A percentile compares a stretch with the other conserved stretches of the same genome.
Conservation (phyloP, 805 yeast genomes). For the Saturnispora hagleri region DNA sequence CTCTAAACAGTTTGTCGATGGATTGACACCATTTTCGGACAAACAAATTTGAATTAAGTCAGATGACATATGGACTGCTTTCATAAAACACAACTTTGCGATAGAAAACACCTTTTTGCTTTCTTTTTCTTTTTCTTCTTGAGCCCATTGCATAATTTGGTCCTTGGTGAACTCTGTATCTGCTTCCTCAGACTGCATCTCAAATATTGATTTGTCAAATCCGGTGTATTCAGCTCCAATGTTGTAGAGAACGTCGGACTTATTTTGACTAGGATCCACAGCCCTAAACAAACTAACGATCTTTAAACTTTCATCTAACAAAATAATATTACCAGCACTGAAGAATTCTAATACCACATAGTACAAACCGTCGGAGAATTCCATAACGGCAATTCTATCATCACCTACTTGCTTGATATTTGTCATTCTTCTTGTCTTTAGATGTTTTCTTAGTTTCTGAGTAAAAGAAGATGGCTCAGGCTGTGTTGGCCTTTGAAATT, state of each 20-base stretch:
- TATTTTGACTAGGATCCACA: constrained; percentile 40
- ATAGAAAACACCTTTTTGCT: constrained; percentile 47
- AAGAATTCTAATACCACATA: constrained; percentile 84
- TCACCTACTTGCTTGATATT: constrained; percentile 63
- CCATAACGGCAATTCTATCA: constrained; percentile 76
- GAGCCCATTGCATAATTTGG: constrained; percentile 33
- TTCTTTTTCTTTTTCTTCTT: constrained; percentile 26
- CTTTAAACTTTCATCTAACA: constrained; percentile 58
- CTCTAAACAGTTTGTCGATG: constrained; percentile 25
- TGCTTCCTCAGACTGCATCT: constrained; percentile 3
- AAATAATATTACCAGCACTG: constrained; percentile 85
- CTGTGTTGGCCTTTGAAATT: constrained; percentile 71
- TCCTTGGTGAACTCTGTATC: constrained; percentile 23
- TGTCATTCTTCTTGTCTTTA: constrained; percentile 71
- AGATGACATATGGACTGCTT: constrained; percentile 67
- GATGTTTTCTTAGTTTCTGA: constrained; percentile 74
- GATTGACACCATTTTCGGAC: constrained; percentile 35
- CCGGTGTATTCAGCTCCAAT: constrained; percentile 64
- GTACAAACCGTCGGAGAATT: constrained; percentile 73
- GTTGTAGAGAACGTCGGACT: constrained; percentile 57
- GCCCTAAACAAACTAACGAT: constrained; percentile 70
- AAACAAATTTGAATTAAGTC: constrained; percentile 63
- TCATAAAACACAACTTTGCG: constrained; percentile 59
- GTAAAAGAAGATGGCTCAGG: constrained; percentile 82
- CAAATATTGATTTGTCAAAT: constrained; percentile 47